Evolutionary conservation across 1,284 basidiomycete genomes (phyloP).

Genomic region (Microstroma glucosiphilum): DNA sequence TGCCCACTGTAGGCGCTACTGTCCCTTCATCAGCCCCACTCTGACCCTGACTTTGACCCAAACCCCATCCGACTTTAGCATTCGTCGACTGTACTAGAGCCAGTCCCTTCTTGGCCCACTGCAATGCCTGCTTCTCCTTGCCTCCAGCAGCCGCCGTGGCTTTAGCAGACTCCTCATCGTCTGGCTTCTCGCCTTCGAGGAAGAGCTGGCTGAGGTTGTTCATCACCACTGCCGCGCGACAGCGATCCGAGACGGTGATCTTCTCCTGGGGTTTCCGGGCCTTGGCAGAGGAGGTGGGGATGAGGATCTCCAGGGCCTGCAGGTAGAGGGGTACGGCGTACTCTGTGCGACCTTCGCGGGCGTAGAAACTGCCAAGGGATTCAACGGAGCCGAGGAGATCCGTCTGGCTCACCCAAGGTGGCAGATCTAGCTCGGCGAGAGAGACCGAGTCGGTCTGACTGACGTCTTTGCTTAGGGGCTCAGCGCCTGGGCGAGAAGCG

Average conservation of each 20-base stretch:
- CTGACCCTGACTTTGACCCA: not conserved
- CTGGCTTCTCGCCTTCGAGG: slow-evolving; percentile 15
- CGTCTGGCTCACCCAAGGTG: slow-evolving; percentile 43
- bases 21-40: not conserved
- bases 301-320: slow-evolving; percentile 46
- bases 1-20: slow-evolving; percentile 2
- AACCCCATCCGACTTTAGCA: slow-evolving; percentile 30
- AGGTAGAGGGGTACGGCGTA: slow-evolving; percentile 50
- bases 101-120: slow-evolving; percentile 46
- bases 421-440: slow-evolving; percentile 46
- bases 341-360: slow-evolving; percentile 35
- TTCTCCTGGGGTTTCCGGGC: slow-evolving; percentile 7
- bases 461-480: slow-evolving; percentile 4
- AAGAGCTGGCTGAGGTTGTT: slow-evolving; percentile 48
- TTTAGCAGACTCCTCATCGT: not conserved
- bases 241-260: slow-evolving; percentile 42
- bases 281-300: slow-evolving; percentile 22
- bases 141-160: slow-evolving; percentile 4
- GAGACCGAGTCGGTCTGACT: slow-evolving; percentile 4
- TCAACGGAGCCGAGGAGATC: slow-evolving; percentile 49
- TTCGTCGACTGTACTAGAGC: slow-evolving; percentile 39
- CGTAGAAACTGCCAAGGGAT: slow-evolving; percentile 49
- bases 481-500: slow-evolving; percentile 1
- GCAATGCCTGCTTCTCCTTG: slow-evolving; percentile 32
- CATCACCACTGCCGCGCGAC: slow-evolving; percentile 46